Percentiles rank a stretch among this genome's conserved stretches.
phyloP scores from a whole-genome alignment of 1,139 yeast genomes.

The Lodderomyces parapsilosis region DNA sequence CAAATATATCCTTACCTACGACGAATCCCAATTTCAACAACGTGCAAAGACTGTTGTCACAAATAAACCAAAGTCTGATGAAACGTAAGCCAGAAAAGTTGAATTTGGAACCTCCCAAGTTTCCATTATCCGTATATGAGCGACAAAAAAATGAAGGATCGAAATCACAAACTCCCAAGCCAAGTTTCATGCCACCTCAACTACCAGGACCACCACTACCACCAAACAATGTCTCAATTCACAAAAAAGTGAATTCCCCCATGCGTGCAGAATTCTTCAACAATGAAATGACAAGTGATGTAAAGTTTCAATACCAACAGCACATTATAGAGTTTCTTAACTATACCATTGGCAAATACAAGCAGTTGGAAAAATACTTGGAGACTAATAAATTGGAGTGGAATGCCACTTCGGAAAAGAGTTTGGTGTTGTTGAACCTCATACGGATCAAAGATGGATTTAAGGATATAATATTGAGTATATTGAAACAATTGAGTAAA shows the following conservation, averaged over 20 bases:
- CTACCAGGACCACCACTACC: conserved; percentile 2
- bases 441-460: conserved; percentile 9
- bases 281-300: conserved; percentile 6
- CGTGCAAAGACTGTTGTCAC: not conserved
- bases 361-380: conserved; percentile 11
- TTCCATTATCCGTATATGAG: conserved; percentile 1
- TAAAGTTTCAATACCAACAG: conserved; percentile 12
- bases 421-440: conserved; percentile 11
- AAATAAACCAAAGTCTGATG: not conserved
- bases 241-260: conserved; percentile 9
- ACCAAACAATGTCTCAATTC: conserved; percentile 2
- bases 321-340: conserved; percentile 13
- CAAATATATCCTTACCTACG: not conserved
- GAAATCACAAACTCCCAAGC: not conserved
- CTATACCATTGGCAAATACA: conserved; percentile 11
- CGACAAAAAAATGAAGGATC: not conserved
- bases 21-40: not conserved
- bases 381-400: conserved; percentile 8
- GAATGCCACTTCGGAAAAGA: conserved; percentile 8
- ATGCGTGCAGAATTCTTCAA: conserved; percentile 9
- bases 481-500: conserved; percentile 10
- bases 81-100: conserved; percentile 7
- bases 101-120: conserved; percentile 3
- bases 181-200: not conserved
- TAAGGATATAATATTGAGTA: conserved; percentile 10